phyloP scores from a whole-genome alignment of 2,329 filamentous ascomycete species.

The Calonectria honghensis region DNA sequence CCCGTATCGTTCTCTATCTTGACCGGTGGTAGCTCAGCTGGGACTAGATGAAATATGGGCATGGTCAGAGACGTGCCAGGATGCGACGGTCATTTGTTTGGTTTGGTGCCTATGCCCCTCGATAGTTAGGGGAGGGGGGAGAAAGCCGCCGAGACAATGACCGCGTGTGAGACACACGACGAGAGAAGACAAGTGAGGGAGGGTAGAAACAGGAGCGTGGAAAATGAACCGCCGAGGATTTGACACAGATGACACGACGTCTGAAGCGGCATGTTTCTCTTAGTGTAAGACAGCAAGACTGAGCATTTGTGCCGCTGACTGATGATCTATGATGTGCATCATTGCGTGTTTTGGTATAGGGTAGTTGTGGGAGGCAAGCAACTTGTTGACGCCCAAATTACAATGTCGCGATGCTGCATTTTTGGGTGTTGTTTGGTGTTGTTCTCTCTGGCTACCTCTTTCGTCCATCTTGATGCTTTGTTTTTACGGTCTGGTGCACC shows the following conservation, averaged over 20 bases:
- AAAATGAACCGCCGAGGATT: conserved; percentile 29
- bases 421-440: neutral
- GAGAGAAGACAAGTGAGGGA: conserved; percentile 29
- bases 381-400: neutral
- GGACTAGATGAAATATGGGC: neutral
- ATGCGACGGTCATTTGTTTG: conserved; percentile 27
- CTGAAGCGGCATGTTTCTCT: conserved; percentile 31
- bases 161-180: conserved; percentile 21
- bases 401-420: neutral
- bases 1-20: conserved; percentile 8
- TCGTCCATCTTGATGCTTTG: no score
- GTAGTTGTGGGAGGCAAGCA: neutral
- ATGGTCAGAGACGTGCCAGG: conserved; percentile 16
- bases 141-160: conserved; percentile 40
- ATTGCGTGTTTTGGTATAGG: conserved; percentile 18
- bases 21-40: neutral
- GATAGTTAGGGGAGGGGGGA: neutral
- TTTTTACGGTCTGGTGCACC: neutral
- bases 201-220: conserved; percentile 25
- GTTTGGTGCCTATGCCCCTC: conserved; percentile 25
- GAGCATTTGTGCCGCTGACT: neutral
- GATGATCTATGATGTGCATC: neutral
- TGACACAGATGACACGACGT: conserved; percentile 45
- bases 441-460: neutral
- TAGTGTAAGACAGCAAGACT: conserved; percentile 30